Conservation (phyloP, 768 basidiomycete genomes). For the Lactarius tabidus region DNA sequence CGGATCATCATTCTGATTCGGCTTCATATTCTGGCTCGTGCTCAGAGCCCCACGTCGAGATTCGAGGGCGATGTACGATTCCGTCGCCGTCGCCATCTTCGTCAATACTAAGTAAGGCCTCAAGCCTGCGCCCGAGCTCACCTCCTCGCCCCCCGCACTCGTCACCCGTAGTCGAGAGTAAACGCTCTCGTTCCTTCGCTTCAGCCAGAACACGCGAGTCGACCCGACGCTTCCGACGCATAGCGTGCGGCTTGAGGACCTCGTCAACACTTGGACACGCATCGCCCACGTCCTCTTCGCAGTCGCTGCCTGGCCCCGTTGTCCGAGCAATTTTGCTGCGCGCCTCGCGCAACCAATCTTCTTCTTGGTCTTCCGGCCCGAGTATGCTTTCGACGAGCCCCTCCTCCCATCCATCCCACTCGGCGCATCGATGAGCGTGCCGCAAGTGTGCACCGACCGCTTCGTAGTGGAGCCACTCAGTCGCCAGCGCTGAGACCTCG, state of each 20-base stretch:
- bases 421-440: conserved; percentile 73
- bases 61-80: background rate
- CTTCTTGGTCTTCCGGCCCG: conserved; percentile 65
- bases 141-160: conserved; percentile 77
- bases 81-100: conserved; percentile 28
- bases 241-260: conserved; percentile 20
- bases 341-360: conserved; percentile 54
- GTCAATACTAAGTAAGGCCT: conserved; percentile 62
- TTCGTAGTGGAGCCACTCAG: conserved; percentile 75
- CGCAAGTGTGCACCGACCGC: conserved; percentile 59
- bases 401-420: conserved; percentile 94
- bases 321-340: background rate
- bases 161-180: conserved; percentile 67
- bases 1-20: conserved; percentile 22
- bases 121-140: conserved; percentile 68
- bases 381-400: conserved; percentile 72
- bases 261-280: conserved; percentile 24
- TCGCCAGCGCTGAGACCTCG: conserved; percentile 45
- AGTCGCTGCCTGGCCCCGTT: background rate
- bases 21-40: conserved; percentile 31
- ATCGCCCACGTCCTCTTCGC: conserved; percentile 22
- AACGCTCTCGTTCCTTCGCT: conserved; percentile 66
- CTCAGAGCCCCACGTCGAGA: conserved; percentile 16
- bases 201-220: conserved; percentile 49
- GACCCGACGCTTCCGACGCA: conserved; percentile 35